Percentiles rank a stretch among this genome's conserved stretches.
These are phyloP conservation scores for Eimeria zaria DNA, from an alignment of 169 alveolate species.

Conservation along the genomic window DNA sequence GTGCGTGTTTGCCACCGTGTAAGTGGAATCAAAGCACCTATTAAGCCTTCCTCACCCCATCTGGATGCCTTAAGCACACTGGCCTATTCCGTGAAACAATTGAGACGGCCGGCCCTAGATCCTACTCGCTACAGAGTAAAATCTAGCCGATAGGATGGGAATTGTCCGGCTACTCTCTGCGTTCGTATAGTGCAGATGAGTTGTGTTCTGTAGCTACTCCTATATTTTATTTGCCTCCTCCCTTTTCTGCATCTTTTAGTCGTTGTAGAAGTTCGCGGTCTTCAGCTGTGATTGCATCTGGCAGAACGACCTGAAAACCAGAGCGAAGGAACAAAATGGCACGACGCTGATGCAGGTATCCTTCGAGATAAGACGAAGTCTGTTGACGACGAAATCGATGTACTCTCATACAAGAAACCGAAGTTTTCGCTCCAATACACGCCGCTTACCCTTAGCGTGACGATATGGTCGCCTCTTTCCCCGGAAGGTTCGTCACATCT, in stretches of 20 bases:
- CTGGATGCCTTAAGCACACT: not conserved
- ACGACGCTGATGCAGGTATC: not conserved
- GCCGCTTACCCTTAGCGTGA: conserved; percentile 29
- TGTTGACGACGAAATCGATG: not conserved
- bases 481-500: not conserved
- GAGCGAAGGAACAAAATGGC: not conserved
- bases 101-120: not conserved
- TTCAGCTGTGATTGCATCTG: not conserved
- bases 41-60: not conserved
- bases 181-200: not conserved
- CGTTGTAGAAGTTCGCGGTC: conserved; percentile 40
- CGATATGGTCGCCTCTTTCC: conserved; percentile 48
- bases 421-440: not conserved
- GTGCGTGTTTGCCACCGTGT: not conserved
- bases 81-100: not conserved
- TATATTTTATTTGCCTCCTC: not conserved
- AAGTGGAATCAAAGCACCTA: not conserved
- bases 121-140: not conserved
- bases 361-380: not conserved
- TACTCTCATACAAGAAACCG: not conserved
- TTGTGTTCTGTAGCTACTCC: not conserved
- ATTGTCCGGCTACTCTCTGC: not conserved
- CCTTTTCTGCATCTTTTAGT: conserved; percentile 19
- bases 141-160: not conserved
- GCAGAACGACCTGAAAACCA: conserved; percentile 26